Conservation (phyloP, 305 asterid species). For the Salvia sclarea region DNA sequence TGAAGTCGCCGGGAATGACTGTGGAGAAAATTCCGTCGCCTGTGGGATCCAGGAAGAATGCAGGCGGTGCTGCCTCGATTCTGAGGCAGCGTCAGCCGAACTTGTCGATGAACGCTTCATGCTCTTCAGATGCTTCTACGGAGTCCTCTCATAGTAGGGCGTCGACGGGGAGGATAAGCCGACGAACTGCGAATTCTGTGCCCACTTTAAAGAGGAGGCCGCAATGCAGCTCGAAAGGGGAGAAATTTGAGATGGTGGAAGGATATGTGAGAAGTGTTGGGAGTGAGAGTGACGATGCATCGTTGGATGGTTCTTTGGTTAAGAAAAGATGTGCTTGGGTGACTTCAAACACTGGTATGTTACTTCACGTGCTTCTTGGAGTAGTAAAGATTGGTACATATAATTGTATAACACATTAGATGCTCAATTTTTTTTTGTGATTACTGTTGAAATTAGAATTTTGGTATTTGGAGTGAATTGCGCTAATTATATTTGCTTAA, state of each 20-base stretch:
- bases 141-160: conserved; percentile 85
- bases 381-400: conserved; percentile 17
- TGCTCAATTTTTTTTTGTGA: conserved; percentile 10
- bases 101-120: conserved; percentile 78
- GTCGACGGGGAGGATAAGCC: conserved; percentile 66
- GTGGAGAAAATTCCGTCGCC: conserved; percentile 42
- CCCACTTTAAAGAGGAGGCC: conserved; percentile 43
- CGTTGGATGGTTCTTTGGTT: conserved; percentile 44
- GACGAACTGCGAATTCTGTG: conserved; percentile 44
- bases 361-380: conserved; percentile 13
- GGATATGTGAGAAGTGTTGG: conserved; percentile 44
- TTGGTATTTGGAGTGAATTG: conserved; percentile 10
- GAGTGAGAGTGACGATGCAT: conserved; percentile 46
- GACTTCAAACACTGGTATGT: conserved; percentile 78
- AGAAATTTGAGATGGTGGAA: conserved; percentile 46
- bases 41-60: conserved; percentile 49
- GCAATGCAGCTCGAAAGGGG: conserved; percentile 51
- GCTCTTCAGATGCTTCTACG: conserved; percentile 89
- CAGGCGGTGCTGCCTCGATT: conserved; percentile 46
- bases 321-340: conserved; percentile 94
- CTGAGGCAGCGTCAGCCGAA: conserved; percentile 64
- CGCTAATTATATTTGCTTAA: conserved; percentile 10
- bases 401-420: conserved; percentile 7
- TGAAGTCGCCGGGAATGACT: conserved; percentile 33
- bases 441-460: conserved; percentile 5